Conservation (phyloP, 768 basidiomycete genomes). For the Mycena galopus region DNA sequence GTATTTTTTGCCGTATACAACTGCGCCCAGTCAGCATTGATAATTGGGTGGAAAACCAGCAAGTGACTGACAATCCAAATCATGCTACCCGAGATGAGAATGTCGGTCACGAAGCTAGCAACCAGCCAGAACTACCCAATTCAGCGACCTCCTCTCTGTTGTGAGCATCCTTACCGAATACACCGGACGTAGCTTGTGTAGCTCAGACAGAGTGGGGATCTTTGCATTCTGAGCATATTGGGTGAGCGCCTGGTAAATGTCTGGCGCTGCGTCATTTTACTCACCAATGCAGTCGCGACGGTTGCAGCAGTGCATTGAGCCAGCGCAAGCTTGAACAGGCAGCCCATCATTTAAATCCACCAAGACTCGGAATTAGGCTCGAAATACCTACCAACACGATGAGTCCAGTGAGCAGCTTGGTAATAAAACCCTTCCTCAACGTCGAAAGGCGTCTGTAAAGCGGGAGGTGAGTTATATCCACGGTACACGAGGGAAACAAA, state of each 20-base stretch:
- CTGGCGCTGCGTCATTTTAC: conserved; percentile 6
- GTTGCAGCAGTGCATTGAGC: conserved; percentile 5
- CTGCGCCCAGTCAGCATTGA: conserved; percentile 13
- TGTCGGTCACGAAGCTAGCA: conserved; percentile 42
- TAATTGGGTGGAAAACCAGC: conserved; percentile 4
- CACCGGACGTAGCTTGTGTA: conserved; percentile 3
- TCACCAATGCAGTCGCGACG: conserved; percentile 2
- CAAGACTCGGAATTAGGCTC: conserved; percentile 1
- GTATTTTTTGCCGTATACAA: background rate
- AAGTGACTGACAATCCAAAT: conserved; percentile 40
- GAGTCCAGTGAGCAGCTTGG: conserved; percentile 7
- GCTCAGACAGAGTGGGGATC: background rate
- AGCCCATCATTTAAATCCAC: background rate
- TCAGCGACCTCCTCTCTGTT: conserved; percentile 7
- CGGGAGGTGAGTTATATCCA: background rate
- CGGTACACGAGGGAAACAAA: conserved; percentile 8
- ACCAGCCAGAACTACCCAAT: conserved; percentile 40
- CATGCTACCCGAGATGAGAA: conserved; percentile 44
- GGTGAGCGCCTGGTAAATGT: background rate
- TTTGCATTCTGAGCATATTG: conserved; percentile 6
- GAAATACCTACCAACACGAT: conserved; percentile 12
- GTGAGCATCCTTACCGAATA: background rate
- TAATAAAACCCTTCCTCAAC: background rate
- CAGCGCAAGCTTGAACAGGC: conserved; percentile 8
- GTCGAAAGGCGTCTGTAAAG: conserved; percentile 8